phyloP scores from a whole-genome alignment of 2,329 filamentous ascomycete species.

The Diaporthe caulivora region DNA sequence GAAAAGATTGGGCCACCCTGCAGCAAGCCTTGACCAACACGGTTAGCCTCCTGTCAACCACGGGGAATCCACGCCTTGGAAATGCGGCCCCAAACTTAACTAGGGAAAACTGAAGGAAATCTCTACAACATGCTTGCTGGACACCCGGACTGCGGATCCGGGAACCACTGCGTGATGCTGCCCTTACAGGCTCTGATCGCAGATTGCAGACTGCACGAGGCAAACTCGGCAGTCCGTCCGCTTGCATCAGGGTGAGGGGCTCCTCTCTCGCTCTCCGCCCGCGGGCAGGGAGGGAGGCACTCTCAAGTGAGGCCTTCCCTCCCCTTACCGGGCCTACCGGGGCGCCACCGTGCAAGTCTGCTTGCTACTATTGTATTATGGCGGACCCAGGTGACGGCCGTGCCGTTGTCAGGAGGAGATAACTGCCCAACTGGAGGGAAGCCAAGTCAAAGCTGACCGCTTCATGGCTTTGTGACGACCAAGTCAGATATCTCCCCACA shows the following conservation, averaged over 20 bases:
- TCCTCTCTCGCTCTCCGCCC: not conserved
- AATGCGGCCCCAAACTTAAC: constrained; percentile 35
- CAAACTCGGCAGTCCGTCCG: constrained; percentile 26
- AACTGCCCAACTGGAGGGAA: constrained; percentile 32
- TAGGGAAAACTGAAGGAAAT: constrained; percentile 29
- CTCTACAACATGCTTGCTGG: constrained; percentile 26
- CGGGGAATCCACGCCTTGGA: constrained; percentile 33
- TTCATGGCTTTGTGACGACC: constrained; percentile 37
- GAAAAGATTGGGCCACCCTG: constrained; percentile 36
- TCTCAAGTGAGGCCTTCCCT: constrained; percentile 21
- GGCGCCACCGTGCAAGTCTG: constrained; percentile 26
- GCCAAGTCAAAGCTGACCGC: constrained; percentile 39
- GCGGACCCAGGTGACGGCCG: constrained; percentile 33
- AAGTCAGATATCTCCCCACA: constrained; percentile 36
- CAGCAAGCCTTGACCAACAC: constrained; percentile 36
- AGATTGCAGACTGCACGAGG: constrained; percentile 37
- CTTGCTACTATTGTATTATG: constrained; percentile 35
- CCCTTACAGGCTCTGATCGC: constrained; percentile 35
- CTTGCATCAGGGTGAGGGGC: constrained; percentile 34
- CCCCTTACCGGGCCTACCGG: not conserved
- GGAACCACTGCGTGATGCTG: constrained; percentile 23
- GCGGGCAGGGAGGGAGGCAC: not conserved
- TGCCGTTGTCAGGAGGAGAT: constrained; percentile 31
- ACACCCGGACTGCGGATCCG: constrained; percentile 30
- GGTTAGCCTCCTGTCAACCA: constrained; percentile 34